Evolutionary conservation across 2,329 filamentous ascomycete species (phyloP), one percentile per base, ranked within the genome.

Genomic region (Diaporthe citriasiana): DNA sequence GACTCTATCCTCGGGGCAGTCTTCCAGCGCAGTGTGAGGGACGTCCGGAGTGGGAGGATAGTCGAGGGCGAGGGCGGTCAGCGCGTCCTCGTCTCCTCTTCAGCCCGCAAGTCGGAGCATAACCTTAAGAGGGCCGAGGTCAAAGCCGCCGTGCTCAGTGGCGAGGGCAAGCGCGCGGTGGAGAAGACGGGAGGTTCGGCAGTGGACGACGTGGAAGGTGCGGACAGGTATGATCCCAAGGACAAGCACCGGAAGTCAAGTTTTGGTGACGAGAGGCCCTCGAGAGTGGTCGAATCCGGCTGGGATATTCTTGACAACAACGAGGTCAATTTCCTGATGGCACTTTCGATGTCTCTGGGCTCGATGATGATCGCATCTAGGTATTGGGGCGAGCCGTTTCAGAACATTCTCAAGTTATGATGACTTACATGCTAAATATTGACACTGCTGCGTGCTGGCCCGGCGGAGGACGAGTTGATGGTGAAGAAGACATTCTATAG

Each of bases 291-390:
- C 9, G 91, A 94, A 83, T 93, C 87, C 77, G 95, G 81, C 68
- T 87, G 84, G 89, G 89, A 98, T 81, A 82, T 97, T 75, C 86
- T 99, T 73, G 95, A 97, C 83, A 99, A 99, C 83, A 99, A 99
- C 82, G 93, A 94, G 71, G 95, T 99, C 78, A 99, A 99, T 82
- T 90, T 98, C 73, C 82, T 96, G 73, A 98, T 98, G 96, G 95
- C 96, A 0, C 88, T 90, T 19, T 87, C 87, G 6, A 95, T 97
- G 90, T 98, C 94, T 81, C 77, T 95, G 25, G 90, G 92, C 6
- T 93, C 92, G 6, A 97, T 98, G 90, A 86, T 84, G 0, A 83
- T 90, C 45, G 91, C 89, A 40, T 84, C 87, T 57, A 91, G 87
- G 89, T 87, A 89, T 74, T 93, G 91, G 91, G 86, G 83, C 6